These are phyloP conservation scores for Rhododendron ferrugineum DNA, from an alignment of 148 eudicot genomes.

Conservation along the genomic window DNA sequence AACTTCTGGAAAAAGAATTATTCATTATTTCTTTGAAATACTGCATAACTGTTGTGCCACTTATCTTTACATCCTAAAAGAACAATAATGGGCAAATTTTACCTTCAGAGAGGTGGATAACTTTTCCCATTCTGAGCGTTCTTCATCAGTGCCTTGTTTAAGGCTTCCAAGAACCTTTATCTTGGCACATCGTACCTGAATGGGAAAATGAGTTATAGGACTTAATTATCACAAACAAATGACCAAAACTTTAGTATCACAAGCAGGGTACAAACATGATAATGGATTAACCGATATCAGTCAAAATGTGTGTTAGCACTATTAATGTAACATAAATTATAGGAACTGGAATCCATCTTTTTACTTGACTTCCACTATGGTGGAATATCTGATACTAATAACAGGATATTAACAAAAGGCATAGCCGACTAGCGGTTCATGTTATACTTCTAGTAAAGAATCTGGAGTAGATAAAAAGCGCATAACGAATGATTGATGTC, in stretches of 20 bases:
- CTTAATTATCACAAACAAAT: background rate
- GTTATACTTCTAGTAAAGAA: background rate
- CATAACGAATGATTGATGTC: background rate
- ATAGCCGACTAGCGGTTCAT: background rate
- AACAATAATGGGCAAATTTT: constrained; percentile 1
- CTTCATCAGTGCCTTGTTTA: constrained; percentile 68
- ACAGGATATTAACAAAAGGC: background rate
- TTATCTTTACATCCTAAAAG: background rate
- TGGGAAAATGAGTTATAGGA: background rate
- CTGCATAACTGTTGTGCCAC: background rate
- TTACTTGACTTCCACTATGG: background rate
- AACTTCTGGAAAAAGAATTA: background rate
- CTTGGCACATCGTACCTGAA: constrained; percentile 87
- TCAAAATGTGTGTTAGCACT: background rate
- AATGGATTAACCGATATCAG: background rate
- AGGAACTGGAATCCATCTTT: background rate
- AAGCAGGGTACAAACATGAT: background rate
- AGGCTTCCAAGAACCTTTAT: constrained; percentile 74
- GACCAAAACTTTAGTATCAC: background rate
- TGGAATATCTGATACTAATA: background rate
- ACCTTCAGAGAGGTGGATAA: constrained; percentile 72
- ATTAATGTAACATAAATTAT: background rate
- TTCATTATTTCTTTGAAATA: background rate
- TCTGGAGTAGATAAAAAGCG: background rate
- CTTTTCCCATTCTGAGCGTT: constrained; percentile 67